Percentiles rank a stretch among this genome's conserved stretches.
phyloP scores from a whole-genome alignment of 2,329 filamentous ascomycete species.

The Alternaria sp. region DNA sequence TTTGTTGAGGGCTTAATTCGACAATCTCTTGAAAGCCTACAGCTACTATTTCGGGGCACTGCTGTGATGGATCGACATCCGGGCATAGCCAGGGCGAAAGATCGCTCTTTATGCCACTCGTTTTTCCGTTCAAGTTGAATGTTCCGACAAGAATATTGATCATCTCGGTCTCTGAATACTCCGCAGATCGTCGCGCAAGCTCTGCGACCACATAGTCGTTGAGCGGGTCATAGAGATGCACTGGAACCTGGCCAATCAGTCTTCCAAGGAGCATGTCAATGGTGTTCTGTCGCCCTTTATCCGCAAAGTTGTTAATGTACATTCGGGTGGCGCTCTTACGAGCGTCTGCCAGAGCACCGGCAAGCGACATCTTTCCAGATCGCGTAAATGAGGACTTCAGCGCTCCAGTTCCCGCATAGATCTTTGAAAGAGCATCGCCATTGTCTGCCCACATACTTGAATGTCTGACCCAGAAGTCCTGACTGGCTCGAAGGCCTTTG shows the following conservation, averaged over 20 bases:
- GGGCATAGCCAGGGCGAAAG: slow-evolving; percentile 87
- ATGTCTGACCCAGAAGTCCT: slow-evolving; percentile 91
- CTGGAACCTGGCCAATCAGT: slow-evolving; percentile 80
- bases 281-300: slow-evolving; percentile 89
- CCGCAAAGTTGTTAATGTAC: slow-evolving; percentile 97
- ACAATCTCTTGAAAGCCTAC: slow-evolving; percentile 98
- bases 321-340: slow-evolving; percentile 92
- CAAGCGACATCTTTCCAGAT: slow-evolving; percentile 92
- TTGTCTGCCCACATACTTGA: slow-evolving; percentile 97
- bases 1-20: slow-evolving; percentile 95
- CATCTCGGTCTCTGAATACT: slow-evolving; percentile 76
- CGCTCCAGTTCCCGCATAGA: slow-evolving; percentile 95
- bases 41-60: slow-evolving; percentile 82
- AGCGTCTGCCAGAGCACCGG: slow-evolving; percentile 91
- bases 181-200: slow-evolving; percentile 67
- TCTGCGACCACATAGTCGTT: slow-evolving; percentile 88
- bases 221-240: slow-evolving; percentile 90
- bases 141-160: slow-evolving; percentile 87
- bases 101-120: slow-evolving; percentile 77
- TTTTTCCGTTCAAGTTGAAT: slow-evolving; percentile 93
- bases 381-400: slow-evolving; percentile 95
- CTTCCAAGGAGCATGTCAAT: slow-evolving; percentile 92
- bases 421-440: slow-evolving; percentile 89
- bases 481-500: slow-evolving; percentile 69
- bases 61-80: slow-evolving; percentile 59